Evolutionary conservation across 768 basidiomycete species (phyloP).

Genomic region (Tephrocybe rancida): DNA sequence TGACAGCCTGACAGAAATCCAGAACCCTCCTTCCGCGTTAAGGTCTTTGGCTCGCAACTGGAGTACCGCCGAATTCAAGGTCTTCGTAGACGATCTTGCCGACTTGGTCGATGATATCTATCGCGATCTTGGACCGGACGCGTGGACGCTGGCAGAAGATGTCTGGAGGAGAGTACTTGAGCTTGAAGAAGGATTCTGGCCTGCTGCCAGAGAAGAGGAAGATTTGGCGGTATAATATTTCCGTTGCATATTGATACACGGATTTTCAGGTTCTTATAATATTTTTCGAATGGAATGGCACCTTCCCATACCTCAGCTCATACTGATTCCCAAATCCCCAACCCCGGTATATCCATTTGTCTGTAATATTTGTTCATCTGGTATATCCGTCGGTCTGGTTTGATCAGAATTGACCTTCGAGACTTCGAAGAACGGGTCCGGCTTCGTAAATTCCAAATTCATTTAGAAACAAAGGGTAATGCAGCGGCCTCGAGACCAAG

Average conservation of each 20-base stretch:
- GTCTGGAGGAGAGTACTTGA: slow-evolving; percentile 63
- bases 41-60: slow-evolving; percentile 62
- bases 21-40: slow-evolving; percentile 31
- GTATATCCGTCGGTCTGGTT: too few species aligned
- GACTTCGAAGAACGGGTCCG: too few species aligned
- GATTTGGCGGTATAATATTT: not conserved
- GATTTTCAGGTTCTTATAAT: not conserved
- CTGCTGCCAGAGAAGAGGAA: slow-evolving; percentile 13
- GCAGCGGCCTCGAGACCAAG: too few species aligned
- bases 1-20: slow-evolving; percentile 11
- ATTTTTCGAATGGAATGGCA: too few species aligned
- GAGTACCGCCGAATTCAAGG: slow-evolving; percentile 54
- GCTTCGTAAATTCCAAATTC: too few species aligned
- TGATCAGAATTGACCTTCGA: too few species aligned
- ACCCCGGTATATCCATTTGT: too few species aligned
- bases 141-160: slow-evolving; percentile 43
- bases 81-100: slow-evolving; percentile 54
- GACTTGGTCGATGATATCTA: slow-evolving; percentile 46
- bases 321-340: too few species aligned
- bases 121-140: slow-evolving; percentile 35
- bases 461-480: too few species aligned
- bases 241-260: too few species aligned
- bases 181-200: slow-evolving; percentile 43
- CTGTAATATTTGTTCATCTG: too few species aligned
- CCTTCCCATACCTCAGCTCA: too few species aligned